Conservation (phyloP, 139 green algal genomes). For the Tetradesmus lagerheimii region DNA sequence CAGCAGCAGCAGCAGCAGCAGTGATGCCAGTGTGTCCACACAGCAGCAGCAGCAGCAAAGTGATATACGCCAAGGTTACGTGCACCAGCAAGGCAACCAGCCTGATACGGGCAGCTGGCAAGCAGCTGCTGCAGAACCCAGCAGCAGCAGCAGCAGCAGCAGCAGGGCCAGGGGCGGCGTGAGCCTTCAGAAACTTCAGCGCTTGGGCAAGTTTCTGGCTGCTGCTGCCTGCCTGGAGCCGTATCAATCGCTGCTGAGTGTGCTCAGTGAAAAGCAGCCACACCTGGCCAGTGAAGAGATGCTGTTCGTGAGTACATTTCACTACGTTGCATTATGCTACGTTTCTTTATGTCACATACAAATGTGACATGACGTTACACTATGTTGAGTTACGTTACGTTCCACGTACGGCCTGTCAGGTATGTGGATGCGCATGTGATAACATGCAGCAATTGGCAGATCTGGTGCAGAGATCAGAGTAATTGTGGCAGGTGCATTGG, state of each 20-base stretch:
- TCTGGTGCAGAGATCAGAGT: no score
- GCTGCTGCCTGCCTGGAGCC: constrained; percentile 28
- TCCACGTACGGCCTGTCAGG: no score
- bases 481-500: no score
- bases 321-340: no score
- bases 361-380: no score
- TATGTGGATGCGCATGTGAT: no score
- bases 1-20: not conserved
- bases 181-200: not conserved
- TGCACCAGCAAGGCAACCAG: not conserved
- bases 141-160: not conserved
- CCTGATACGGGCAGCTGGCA: not conserved
- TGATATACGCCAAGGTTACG: no score
- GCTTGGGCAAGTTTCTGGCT: constrained; percentile 21
- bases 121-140: not conserved
- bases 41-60: constrained; percentile 36
- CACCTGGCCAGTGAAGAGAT: not conserved
- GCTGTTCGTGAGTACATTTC: not conserved
- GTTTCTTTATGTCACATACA: no score
- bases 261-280: constrained; percentile 3
- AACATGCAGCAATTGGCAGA: no score
- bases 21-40: not conserved
- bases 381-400: no score
- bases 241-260: constrained; percentile 3
- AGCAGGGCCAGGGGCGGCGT: constrained; percentile 11